phyloP scores from a whole-genome alignment of 2,329 filamentous ascomycete species.

The Westerdykella sp. region DNA sequence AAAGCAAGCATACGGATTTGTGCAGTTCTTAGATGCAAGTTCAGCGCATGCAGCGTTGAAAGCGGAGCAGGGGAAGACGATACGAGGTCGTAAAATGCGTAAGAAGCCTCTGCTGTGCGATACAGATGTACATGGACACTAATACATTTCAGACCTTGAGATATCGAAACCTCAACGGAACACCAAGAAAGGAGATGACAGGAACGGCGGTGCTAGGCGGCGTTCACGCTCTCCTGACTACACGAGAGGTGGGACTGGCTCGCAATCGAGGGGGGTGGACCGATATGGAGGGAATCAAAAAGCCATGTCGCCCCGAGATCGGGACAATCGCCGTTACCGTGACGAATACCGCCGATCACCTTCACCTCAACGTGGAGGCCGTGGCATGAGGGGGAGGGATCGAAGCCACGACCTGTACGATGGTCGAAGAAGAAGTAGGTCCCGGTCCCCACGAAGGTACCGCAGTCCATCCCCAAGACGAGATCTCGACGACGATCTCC shows the following conservation, averaged over 20 bases:
- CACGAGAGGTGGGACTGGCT: constrained; percentile 37
- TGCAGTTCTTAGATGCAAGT: constrained; percentile 75
- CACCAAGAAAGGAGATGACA: constrained; percentile 52
- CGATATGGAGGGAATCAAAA: constrained; percentile 33
- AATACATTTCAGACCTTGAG: constrained; percentile 63
- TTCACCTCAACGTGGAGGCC: constrained; percentile 38
- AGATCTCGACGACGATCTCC: constrained; percentile 57
- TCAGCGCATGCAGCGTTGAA: constrained; percentile 72
- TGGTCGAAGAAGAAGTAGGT: constrained; percentile 51
- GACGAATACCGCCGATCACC: constrained; percentile 56
- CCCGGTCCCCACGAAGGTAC: constrained; percentile 61
- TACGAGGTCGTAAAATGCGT: constrained; percentile 92
- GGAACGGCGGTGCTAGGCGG: constrained; percentile 39
- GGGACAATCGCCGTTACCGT: constrained; percentile 52
- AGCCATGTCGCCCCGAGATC: constrained; percentile 36
- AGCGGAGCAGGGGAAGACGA: constrained; percentile 69
- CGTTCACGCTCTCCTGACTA: constrained; percentile 61
- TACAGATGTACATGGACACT: constrained; percentile 13
- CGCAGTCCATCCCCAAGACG: constrained; percentile 63
- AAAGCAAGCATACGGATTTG: constrained; percentile 94
- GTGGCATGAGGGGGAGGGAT: constrained; percentile 30
- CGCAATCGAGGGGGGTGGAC: constrained; percentile 45
- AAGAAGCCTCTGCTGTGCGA: constrained; percentile 43
- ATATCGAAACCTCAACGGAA: constrained; percentile 83
- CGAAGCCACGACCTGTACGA: constrained; percentile 47